Evolutionary conservation across 2,329 filamentous ascomycete genomes (phyloP).

Genomic region (Xylaria polymorpha): DNA sequence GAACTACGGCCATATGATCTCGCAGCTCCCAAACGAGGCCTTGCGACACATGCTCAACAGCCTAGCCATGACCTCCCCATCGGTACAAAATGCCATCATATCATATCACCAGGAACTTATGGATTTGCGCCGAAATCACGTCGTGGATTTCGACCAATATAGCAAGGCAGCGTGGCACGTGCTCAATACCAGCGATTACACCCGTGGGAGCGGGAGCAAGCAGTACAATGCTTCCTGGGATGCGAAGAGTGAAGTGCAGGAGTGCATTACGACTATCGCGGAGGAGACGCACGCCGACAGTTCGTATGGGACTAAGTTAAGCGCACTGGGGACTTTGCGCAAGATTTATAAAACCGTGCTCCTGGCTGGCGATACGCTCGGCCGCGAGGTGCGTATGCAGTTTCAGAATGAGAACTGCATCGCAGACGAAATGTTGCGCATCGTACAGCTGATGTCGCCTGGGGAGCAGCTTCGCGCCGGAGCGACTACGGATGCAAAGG

Average conservation of each 20-base stretch:
- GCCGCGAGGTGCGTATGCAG: constrained; percentile 7
- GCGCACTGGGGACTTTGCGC: constrained; percentile 18
- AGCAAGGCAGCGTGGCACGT: constrained; percentile 19
- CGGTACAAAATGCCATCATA: constrained; percentile 8
- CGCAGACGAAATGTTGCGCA: constrained; percentile 6
- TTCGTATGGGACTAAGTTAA: constrained; percentile 26
- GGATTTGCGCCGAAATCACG: not conserved
- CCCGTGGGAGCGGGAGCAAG: not conserved
- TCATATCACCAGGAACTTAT: constrained; percentile 4
- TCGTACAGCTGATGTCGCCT: constrained; percentile 18
- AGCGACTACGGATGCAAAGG: constrained; percentile 7
- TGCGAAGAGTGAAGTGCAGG: not conserved
- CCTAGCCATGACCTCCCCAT: constrained; percentile 11
- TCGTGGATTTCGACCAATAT: constrained; percentile 22
- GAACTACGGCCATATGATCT: constrained; percentile 10
- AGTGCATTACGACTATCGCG: constrained; percentile 8
- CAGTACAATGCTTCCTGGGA: constrained; percentile 2
- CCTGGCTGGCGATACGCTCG: constrained; percentile 18
- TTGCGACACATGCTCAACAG: constrained; percentile 9
- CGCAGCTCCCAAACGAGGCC: constrained; percentile 9
- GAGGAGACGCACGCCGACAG: not conserved
- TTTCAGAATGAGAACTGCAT: constrained; percentile 4
- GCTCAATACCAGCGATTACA: constrained; percentile 25
- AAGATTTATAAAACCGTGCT: constrained; percentile 26
- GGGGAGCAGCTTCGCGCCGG: constrained; percentile 20